phyloP scores from a whole-genome alignment of 2,329 filamentous ascomycete genomes.

The Aspergillus bombycis region DNA sequence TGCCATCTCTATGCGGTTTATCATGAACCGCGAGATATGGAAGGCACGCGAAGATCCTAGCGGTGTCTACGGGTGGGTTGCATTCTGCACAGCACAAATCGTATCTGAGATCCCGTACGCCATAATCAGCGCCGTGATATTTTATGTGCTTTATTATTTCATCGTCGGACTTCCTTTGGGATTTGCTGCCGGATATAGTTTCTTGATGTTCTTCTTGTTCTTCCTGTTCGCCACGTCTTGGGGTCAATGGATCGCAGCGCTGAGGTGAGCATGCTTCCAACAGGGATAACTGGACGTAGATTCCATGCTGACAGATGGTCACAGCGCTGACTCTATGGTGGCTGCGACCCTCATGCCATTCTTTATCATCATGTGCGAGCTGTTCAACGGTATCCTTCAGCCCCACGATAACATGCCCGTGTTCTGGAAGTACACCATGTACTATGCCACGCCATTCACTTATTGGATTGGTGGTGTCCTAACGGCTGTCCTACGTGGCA shows the following conservation, averaged over 20 bases:
- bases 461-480: slow-evolving; percentile 80
- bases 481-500: slow-evolving; percentile 71
- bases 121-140: slow-evolving; percentile 63
- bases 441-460: slow-evolving; percentile 83
- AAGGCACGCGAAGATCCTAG: slow-evolving; percentile 69
- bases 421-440: slow-evolving; percentile 80
- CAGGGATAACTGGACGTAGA: neutral
- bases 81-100: slow-evolving; percentile 70
- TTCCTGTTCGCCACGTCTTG: slow-evolving; percentile 71
- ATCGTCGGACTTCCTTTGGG: slow-evolving; percentile 68
- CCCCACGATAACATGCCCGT: slow-evolving; percentile 74
- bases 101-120: slow-evolving; percentile 70
- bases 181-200: slow-evolving; percentile 68
- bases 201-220: slow-evolving; percentile 73
- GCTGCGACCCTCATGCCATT: slow-evolving; percentile 80
- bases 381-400: slow-evolving; percentile 87
- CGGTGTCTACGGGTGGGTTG: slow-evolving; percentile 71
- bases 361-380: slow-evolving; percentile 77
- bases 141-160: slow-evolving; percentile 73
- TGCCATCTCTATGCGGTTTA: slow-evolving; percentile 71
- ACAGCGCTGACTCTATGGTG: slow-evolving; percentile 63
- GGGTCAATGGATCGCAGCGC: slow-evolving; percentile 80
- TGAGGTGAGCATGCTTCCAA: slow-evolving; percentile 50
- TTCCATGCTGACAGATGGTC: neutral
- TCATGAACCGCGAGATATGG: slow-evolving; percentile 69